A percentile compares a stretch with the other conserved stretches of the same genome.
phyloP scores from a whole-genome alignment of 495 filamentous ascomycete genomes.

The Tuber borchii region DNA sequence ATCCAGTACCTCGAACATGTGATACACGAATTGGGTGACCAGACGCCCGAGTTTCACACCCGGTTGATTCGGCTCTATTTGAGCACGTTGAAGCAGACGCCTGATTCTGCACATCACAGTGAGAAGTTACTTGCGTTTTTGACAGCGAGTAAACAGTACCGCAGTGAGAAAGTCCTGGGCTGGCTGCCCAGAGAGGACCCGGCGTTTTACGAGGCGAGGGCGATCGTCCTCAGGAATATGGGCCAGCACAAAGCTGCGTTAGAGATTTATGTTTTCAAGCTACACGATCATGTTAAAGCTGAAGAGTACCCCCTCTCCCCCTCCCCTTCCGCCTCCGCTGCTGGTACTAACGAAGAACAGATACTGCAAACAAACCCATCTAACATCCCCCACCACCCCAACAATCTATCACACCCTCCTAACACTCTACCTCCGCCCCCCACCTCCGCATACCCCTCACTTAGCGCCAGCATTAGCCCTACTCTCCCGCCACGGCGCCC shows the following conservation, averaged over 20 bases:
- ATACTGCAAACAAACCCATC: slow-evolving; percentile 82
- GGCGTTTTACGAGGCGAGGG: slow-evolving; percentile 80
- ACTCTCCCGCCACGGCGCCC: slow-evolving; percentile 82
- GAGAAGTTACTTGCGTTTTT: slow-evolving; percentile 67
- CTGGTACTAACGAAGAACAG: slow-evolving; percentile 44
- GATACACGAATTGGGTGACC: slow-evolving; percentile 77
- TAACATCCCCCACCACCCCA: slow-evolving; percentile 48
- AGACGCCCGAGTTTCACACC: slow-evolving; percentile 80
- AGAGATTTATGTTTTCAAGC: slow-evolving; percentile 92
- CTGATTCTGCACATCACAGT: slow-evolving; percentile 4
- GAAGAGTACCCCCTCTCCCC: slow-evolving; percentile 75
- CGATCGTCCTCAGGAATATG: slow-evolving; percentile 91
- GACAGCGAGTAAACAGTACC: slow-evolving; percentile 69
- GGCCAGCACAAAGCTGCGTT: slow-evolving; percentile 88
- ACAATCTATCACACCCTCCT: slow-evolving; percentile 88
- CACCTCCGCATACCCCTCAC: slow-evolving; percentile 63
- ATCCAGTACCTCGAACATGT: slow-evolving; percentile 86
- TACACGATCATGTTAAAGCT: slow-evolving; percentile 77
- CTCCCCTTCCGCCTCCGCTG: not conserved
- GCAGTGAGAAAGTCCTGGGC: slow-evolving; percentile 64
- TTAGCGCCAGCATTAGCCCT: slow-evolving; percentile 76
- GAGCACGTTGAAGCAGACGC: slow-evolving; percentile 47
- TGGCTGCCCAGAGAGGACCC: slow-evolving; percentile 76
- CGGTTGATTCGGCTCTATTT: slow-evolving; percentile 70
- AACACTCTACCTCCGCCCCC: slow-evolving; percentile 81